Evolutionary conservation across 306 rosid species (phyloP), one percentile per base, ranked within the genome.

Genomic region (Canavalia gladiata): DNA sequence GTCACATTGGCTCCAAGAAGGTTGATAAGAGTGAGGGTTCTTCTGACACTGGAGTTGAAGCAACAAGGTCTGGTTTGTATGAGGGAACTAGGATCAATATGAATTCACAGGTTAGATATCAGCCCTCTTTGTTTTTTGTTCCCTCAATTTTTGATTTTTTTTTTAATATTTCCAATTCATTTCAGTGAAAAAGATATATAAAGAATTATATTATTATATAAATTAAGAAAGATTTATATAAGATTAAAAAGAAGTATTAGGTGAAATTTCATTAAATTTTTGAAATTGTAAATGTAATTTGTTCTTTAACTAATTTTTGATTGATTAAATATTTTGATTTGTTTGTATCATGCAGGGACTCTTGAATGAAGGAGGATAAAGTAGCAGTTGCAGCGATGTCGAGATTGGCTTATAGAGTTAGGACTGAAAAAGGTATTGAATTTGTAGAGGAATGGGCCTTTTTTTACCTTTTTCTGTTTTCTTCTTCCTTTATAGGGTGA

Each of bases 1-100:
- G 87, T 78, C 90, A 89, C 90, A 72, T 82, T 83, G 92, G 92
- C n/a, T 84, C 91, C 41, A 93, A 91, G 90, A 91, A 87, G 70
- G 84, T 76, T 71, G 93, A 82, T n/a, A 88, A 82, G 80, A 68
- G 46, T 71, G 86, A 72, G 62, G 74, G 56, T 28, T 77, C 80
- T 63, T 79, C 82, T 34, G 69, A 81, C 33, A 68, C 59, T 18
- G 65, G 11, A 8, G 78, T 70, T 79, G 85, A 71, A 74, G 74
- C 68, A 13, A 76, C 58, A 68, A 88, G 89, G 77, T 46, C 87
- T 64, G 77, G 71, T 49, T 81, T 89, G 68, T 73, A 82, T 56
- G 89, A 87, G 28, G 86, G 79, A 39, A 68, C 82, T 71, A 82
- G 79, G 54, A 76, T 67, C 82, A 76, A 72, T 71, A 80, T 81